Percentiles rank a stretch among this genome's conserved stretches.
Conservation (phyloP, 306 rosid genomes). For the Lathyrus sativus region DNA sequence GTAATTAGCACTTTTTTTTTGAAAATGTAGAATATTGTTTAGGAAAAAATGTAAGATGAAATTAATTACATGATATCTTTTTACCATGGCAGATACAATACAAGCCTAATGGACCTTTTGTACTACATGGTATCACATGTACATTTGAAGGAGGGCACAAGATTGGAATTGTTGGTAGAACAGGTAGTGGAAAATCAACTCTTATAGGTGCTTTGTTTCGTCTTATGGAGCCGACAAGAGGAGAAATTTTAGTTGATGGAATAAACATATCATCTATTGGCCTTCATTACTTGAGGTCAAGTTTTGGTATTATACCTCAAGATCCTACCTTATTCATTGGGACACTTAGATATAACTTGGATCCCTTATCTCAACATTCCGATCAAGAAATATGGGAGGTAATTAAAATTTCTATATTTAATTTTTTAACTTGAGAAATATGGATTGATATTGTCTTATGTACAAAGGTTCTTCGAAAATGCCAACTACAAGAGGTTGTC, state of each 20-base stretch:
- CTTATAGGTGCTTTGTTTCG: neutral
- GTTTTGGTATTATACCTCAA: neutral
- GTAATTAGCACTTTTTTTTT: neutral
- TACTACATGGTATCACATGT: slow-evolving; percentile 73
- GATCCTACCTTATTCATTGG: neutral
- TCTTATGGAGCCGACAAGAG: slow-evolving; percentile 46
- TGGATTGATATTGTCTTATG: neutral
- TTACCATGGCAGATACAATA: slow-evolving; percentile 55
- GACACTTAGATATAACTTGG: neutral
- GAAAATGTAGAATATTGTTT: no score
- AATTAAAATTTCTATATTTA: no score
- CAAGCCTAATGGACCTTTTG: slow-evolving; percentile 57
- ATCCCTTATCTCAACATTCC: neutral
- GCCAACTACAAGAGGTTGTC: neutral
- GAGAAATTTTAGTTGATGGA: slow-evolving; percentile 67
- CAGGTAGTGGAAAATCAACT: neutral
- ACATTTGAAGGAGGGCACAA: slow-evolving; percentile 72
- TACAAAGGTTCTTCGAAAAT: neutral
- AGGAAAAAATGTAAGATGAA: no score
- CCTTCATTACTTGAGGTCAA: neutral
- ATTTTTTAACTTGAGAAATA: neutral
- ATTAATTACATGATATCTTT: no score
- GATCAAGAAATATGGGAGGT: neutral
- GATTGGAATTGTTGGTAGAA: slow-evolving; percentile 23
- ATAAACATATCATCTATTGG: slow-evolving; percentile 59